A percentile compares a stretch with the other conserved stretches of the same genome.
Conservation (phyloP, 2,329 filamentous ascomycete species). For the Cladophialophora carrionii region DNA sequence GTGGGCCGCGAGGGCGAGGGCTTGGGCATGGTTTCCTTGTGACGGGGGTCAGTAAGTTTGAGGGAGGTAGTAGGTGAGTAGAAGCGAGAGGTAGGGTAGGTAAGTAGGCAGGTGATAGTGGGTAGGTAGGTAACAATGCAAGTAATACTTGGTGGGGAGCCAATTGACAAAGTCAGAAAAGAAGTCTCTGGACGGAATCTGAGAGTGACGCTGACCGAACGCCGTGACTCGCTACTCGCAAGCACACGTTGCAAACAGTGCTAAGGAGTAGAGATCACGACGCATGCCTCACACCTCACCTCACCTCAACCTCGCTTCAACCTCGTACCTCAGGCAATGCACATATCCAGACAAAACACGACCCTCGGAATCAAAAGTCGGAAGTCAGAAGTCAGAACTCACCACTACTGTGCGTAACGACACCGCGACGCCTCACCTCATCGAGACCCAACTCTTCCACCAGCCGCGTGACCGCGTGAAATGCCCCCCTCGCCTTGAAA, state of each 20-base stretch:
- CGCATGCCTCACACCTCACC: neutral
- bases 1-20: constrained; percentile 79
- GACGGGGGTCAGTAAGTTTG: neutral
- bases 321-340: neutral
- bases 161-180: too few species aligned
- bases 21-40: constrained; percentile 90
- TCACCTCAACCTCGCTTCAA: neutral
- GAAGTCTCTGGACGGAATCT: neutral
- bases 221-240: neutral
- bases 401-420: constrained; percentile 91
- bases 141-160: too few species aligned
- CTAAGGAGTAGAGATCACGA: too few species aligned
- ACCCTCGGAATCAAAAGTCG: neutral
- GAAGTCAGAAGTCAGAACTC: constrained; percentile 38
- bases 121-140: too few species aligned
- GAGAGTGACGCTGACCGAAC: neutral
- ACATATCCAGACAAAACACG: neutral
- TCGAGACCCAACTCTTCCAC: constrained; percentile 65
- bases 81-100: neutral
- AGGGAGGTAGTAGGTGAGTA: neutral
- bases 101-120: neutral
- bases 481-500: constrained; percentile 90
- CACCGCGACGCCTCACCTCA: constrained; percentile 67
- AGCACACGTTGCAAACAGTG: too few species aligned
- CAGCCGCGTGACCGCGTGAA: constrained; percentile 77